These are phyloP conservation scores for Boletus subparvulus DNA, from an alignment of 768 basidiomycete species.

Conservation along the genomic window DNA sequence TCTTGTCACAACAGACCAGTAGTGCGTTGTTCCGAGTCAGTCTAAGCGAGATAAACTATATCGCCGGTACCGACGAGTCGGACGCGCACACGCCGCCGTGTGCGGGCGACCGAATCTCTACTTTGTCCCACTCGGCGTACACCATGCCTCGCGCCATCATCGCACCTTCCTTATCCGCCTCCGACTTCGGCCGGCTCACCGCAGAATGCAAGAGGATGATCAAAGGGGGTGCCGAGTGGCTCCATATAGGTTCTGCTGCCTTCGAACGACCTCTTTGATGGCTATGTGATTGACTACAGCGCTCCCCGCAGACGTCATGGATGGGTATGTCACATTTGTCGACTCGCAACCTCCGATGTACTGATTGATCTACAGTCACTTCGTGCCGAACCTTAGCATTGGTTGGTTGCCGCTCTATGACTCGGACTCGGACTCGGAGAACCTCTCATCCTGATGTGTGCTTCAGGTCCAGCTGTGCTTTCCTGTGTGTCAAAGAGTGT, in stretches of 20 bases:
- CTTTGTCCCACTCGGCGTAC: slow-evolving; percentile 3
- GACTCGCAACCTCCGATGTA: background rate
- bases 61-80: too few species aligned
- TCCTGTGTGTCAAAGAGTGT: slow-evolving; percentile 81
- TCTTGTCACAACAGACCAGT: too few species aligned
- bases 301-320: slow-evolving; percentile 86
- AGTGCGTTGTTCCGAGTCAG: too few species aligned
- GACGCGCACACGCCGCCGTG: too few species aligned
- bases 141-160: slow-evolving; percentile 88
- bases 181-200: slow-evolving; percentile 92
- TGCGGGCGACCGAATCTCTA: slow-evolving; percentile 6
- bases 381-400: slow-evolving; percentile 99
- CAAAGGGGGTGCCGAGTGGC: slow-evolving; percentile 92
- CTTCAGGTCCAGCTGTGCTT: slow-evolving; percentile 80
- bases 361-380: slow-evolving; percentile 63
- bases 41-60: too few species aligned
- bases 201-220: slow-evolving; percentile 98
- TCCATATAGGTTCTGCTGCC: slow-evolving; percentile 80
- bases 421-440: background rate
- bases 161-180: slow-evolving; percentile 94
- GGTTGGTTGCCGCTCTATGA: slow-evolving; percentile 46
- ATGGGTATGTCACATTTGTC: slow-evolving; percentile 60
- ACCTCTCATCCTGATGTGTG: slow-evolving; percentile 11
- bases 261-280: slow-evolving; percentile 4
- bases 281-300: slow-evolving; percentile 9